Evolutionary conservation across 129 eudicot genomes (phyloP), one percentile per base, ranked within the genome.

Genomic region (Sambucus nigra): DNA sequence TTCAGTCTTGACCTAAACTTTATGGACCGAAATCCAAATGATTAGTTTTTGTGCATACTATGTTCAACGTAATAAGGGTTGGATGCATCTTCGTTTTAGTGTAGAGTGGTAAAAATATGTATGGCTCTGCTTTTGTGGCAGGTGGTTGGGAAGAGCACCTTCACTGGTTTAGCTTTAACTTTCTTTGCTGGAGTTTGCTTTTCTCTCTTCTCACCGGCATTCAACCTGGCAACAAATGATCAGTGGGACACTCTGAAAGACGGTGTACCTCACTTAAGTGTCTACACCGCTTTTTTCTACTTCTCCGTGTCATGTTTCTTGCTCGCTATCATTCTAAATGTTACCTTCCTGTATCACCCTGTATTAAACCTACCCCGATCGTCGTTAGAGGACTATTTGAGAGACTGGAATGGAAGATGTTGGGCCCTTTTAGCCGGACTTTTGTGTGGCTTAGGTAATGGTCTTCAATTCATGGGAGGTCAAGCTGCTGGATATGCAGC

Each of bases 401-500:
- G n/a, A 1, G 81, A 80, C 60, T 72, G 87, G 74, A 53, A 75
- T 44, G 87, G 82, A 18, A 53, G 87, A 67, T 62, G 59, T 0
- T 74, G 78, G 87, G 82, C 82, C 23, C 25, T 77, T 17, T 23
- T 67, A 53, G 83, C 83, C 6, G 83, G 83, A 23, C 41, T 77
- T 38, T 17, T 77, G 38, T 76, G 82, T 23, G 82, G 82, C 0
- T 66, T 70, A 29, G 82, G 77, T 0, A 76, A 76, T 40, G 77
- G 82, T 7, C 82, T 76, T 22, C 82, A 76, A 54, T 76, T 76
- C 31, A 65, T 70, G 69, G 82, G 82, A 13, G 82, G 82, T 16
- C 77, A 76, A 59, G 82, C 77, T 17, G 85, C 85, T 33, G 85
- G 85, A 18, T 78, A 78, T 61, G 85, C 80, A 18, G 85, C 85